Evolutionary conservation across 345 rosid species (phyloP), one percentile per base, ranked within the genome.

Genomic region (Carallia brachiata): DNA sequence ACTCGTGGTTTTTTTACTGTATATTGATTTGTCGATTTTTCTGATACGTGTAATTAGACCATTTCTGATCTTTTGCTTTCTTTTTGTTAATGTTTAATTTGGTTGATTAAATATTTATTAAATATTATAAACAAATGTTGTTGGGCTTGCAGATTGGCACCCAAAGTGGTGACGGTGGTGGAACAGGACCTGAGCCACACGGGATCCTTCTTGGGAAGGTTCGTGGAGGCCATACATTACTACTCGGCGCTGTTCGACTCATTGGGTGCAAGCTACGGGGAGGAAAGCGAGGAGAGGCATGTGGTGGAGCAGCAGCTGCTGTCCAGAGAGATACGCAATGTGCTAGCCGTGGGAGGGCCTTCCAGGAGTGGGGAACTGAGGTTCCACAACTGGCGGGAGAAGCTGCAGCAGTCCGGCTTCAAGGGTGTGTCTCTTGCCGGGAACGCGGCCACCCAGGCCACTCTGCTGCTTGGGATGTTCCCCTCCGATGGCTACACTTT

Each of bases 211-310:
- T 71, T 95, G 57, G 99, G 97, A 8, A 81, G 97, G 73, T 95
- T 95, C 47, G 99, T 95, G 73, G 99, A 95, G 74, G 99, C 99
- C 4, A 90, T 95, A 69, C 99, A 95, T 80, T 95, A 95, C 82
- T 95, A 95, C 80, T 95, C 99, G 1, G 99, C 99, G 0, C 68
- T 95, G 59, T 95, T 95, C 30, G 99, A 95, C 61, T 95, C 99
- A 0, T 75, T 95, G 0, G 99, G 99, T 23, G 97, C 99, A 1
- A 90, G 98, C 81, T 89, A 90, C 36, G 97, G 96, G 0, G 99
- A 95, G 73, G 99, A 95, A 84, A 92, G 98, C 70, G 98, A 95
- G 79, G 97, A 95, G 84, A 82, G 99, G 65, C 98, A 95, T 27
- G 96, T 88, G 6, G 99, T 95, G 65, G 99, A 95, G 79, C 99